phyloP scores from a whole-genome alignment of 148 eudicot genomes.

The Silene uniflora region DNA sequence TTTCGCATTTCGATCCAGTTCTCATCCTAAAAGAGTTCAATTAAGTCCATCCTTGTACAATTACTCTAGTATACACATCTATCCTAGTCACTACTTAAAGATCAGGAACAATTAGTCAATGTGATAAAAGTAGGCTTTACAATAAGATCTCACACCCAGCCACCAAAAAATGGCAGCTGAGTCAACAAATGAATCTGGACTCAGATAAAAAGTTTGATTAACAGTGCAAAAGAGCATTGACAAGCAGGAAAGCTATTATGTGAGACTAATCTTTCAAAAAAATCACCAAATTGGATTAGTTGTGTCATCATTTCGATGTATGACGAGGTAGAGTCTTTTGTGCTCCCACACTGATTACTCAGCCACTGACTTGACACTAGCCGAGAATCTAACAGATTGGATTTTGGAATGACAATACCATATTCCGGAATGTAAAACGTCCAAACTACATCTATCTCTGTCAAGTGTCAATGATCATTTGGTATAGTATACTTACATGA shows the following conservation, averaged over 20 bases:
- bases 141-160: not conserved
- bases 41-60: not conserved
- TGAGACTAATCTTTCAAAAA: not conserved
- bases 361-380: not conserved
- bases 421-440: not conserved
- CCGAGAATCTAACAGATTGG: not conserved
- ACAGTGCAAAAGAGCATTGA: no score
- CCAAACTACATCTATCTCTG: not conserved
- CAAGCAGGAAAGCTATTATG: not conserved
- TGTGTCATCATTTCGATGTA: not conserved
- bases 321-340: not conserved
- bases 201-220: no score
- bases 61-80: not conserved
- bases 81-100: not conserved
- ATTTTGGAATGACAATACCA: not conserved
- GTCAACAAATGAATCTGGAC: no score
- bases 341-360: not conserved
- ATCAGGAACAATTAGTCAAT: not conserved
- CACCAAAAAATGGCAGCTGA: not conserved
- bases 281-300: not conserved
- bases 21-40: not conserved
- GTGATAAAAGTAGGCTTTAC: not conserved
- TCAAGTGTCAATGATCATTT: not conserved
- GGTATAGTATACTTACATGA: conserved; percentile 56
- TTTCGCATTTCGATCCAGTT: not conserved